Evolutionary conservation across 2,329 filamentous ascomycete species (phyloP), one percentile per base, ranked within the genome.

Genomic region (Fusarium sp.): DNA sequence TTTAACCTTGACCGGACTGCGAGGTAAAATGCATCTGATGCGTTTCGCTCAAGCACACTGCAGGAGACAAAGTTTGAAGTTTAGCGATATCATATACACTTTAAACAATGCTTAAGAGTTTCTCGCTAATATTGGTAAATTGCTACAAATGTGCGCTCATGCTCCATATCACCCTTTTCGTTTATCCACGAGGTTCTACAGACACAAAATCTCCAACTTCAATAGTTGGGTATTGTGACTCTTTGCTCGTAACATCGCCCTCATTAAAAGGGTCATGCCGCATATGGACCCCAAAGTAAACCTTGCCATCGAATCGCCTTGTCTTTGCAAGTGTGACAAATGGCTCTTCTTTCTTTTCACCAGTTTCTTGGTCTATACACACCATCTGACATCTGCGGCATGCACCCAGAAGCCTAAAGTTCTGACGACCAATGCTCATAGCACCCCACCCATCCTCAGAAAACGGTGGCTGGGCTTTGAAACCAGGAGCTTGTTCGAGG

Each of bases 321-420:
- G 93, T 97, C 84, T 97, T 97, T 3, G 93, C 91, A 64, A 99
- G 83, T 2, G 94, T 98, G 6, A 92, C 88, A 77, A 96, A 97
- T 0, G 96, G 96, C 80, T 98, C 96, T 69, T 94, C 90, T 70
- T 90, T 89, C 79, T 90, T 92, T 69, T 90, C 86, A 0, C 90
- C 94, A 15, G 92, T 97, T 49, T 90, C 85, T 79, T 98, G 96
- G 77, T 99, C 91, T 48, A 98, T 89, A 78, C 95, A 98, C 13
- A 99, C 92, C 95, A 99, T 98, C 79, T 97, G 94, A 75, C 96
- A 99, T 64, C 96, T 86, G 66, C 94, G 89, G 77, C 96, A 99
- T 6, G 92, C 89, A 1, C 95, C 95, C 7, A 98, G 82, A 76
- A 97, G 89, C 67, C 92, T 85, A 75, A 93, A 92, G 13, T 82